These are phyloP conservation scores for Dothidotthia symphoricarpi DNA, from an alignment of 2,329 filamentous ascomycete genomes.

Conservation along the genomic window DNA sequence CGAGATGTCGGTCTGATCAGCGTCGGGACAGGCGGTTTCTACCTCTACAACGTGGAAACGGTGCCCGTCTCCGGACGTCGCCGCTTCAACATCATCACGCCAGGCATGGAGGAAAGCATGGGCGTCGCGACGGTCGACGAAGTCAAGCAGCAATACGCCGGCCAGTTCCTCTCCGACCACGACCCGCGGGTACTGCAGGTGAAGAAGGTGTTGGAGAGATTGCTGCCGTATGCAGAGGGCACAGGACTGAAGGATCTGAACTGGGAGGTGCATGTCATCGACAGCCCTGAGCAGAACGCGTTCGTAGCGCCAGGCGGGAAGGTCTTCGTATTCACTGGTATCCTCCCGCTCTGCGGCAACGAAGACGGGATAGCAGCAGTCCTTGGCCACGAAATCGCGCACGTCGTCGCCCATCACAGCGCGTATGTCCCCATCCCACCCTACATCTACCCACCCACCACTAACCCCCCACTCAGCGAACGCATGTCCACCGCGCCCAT, in stretches of 20 bases:
- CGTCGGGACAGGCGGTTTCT: conserved; percentile 54
- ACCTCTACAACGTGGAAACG: conserved; percentile 66
- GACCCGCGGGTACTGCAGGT: conserved; percentile 60
- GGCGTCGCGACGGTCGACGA: conserved; percentile 57
- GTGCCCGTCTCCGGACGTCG: conserved; percentile 70
- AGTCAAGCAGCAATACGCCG: conserved; percentile 56
- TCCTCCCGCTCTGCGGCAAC: conserved; percentile 64
- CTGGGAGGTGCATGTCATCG: conserved; percentile 75
- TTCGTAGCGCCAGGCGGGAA: conserved; percentile 77
- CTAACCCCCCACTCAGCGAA: conserved; percentile 48
- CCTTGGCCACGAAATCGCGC: conserved; percentile 76
- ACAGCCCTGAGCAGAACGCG: conserved; percentile 67
- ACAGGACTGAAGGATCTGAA: conserved; percentile 41
- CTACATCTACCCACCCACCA: background rate
- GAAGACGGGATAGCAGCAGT: conserved; percentile 73
- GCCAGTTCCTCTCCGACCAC: conserved; percentile 57
- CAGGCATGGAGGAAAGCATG: conserved; percentile 55
- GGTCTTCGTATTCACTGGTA: conserved; percentile 75
- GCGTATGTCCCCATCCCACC: conserved; percentile 20
- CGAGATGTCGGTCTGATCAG: conserved; percentile 47
- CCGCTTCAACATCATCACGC: conserved; percentile 69
- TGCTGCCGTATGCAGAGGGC: conserved; percentile 65
- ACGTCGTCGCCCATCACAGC: conserved; percentile 54
- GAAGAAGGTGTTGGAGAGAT: conserved; percentile 60
- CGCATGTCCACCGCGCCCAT: conserved; percentile 51